Evolutionary conservation across 106 monocot genomes (phyloP).

Genomic region (Acanthochlamys bracteata): DNA sequence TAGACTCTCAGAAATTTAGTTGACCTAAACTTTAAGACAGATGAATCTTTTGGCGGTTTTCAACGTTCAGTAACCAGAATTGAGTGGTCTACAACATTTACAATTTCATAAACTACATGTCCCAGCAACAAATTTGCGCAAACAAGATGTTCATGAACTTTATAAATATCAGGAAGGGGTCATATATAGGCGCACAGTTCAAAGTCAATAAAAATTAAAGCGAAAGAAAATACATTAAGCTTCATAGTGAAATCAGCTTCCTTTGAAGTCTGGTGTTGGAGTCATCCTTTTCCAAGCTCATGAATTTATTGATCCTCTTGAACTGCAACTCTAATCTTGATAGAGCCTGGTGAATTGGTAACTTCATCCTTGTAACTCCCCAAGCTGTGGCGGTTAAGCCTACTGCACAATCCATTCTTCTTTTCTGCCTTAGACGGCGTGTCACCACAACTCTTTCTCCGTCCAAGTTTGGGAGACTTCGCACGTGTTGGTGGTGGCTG

Average conservation of each 20-base stretch:
- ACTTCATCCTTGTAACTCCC: conserved; percentile 1
- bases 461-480: conserved; percentile 48
- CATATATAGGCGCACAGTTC: not conserved
- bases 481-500: conserved; percentile 56
- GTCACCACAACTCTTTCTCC: conserved; percentile 40
- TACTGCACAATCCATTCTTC: not conserved
- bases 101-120: not conserved
- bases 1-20: not conserved
- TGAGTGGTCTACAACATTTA: not conserved
- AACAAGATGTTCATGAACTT: not conserved
- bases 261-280: not conserved
- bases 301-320: not conserved
- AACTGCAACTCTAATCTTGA: not conserved
- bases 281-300: not conserved
- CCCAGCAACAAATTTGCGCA: not conserved
- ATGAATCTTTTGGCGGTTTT: not conserved
- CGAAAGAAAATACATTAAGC: not conserved
- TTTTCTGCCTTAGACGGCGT: conserved; percentile 5
- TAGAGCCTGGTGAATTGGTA: not conserved
- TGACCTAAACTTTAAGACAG: not conserved
- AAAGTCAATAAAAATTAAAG: not conserved
- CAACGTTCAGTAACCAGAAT: not conserved
- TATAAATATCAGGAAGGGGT: not conserved
- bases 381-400: conserved; percentile 7
- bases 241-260: not conserved